Conservation (phyloP, 345 rosid genomes). For the Lepidium sativum region DNA sequence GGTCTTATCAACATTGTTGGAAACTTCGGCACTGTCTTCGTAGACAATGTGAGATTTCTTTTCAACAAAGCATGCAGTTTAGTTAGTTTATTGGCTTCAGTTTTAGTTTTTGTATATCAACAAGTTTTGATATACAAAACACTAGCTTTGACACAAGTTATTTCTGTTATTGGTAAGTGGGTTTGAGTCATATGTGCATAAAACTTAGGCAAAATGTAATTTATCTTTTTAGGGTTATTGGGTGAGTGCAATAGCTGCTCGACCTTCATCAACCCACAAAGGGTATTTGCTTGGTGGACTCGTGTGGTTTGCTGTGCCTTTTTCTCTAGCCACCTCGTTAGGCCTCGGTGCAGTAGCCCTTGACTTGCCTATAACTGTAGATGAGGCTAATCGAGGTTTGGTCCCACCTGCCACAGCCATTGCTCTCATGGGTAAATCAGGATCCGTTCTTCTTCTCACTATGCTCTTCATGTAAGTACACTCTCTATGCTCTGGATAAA, state of each 20-base stretch:
- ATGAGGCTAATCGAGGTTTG: slow-evolving; percentile 73
- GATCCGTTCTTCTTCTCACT: slow-evolving; percentile 79
- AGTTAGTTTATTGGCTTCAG: too few relatives aligned
- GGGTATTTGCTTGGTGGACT: slow-evolving; percentile 88
- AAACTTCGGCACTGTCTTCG: slow-evolving; percentile 86
- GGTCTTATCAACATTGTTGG: slow-evolving; percentile 90
- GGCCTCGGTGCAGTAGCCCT: slow-evolving; percentile 96
- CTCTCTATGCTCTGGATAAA: not conserved
- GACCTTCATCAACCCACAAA: slow-evolving; percentile 88
- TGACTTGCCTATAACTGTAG: slow-evolving; percentile 60
- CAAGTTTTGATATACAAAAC: too few relatives aligned
- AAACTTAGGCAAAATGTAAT: too few relatives aligned
- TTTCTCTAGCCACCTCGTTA: slow-evolving; percentile 83
- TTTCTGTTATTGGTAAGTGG: not conserved
- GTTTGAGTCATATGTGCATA: too few relatives aligned
- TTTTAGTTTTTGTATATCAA: too few relatives aligned
- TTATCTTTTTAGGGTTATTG: slow-evolving; percentile 59
- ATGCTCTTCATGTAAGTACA: slow-evolving; percentile 90
- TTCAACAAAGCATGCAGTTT: too few relatives aligned
- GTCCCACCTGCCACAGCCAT: slow-evolving; percentile 92
- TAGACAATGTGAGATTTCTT: slow-evolving; percentile 64
- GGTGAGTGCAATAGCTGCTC: slow-evolving; percentile 96
- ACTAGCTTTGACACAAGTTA: not conserved
- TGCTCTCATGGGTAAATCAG: slow-evolving; percentile 94
- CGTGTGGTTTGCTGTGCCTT: slow-evolving; percentile 95